A percentile compares a stretch with the other conserved stretches of the same genome.
These are phyloP conservation scores for Serendipita sp. DNA, from an alignment of 768 basidiomycete species.

Conservation along the genomic window DNA sequence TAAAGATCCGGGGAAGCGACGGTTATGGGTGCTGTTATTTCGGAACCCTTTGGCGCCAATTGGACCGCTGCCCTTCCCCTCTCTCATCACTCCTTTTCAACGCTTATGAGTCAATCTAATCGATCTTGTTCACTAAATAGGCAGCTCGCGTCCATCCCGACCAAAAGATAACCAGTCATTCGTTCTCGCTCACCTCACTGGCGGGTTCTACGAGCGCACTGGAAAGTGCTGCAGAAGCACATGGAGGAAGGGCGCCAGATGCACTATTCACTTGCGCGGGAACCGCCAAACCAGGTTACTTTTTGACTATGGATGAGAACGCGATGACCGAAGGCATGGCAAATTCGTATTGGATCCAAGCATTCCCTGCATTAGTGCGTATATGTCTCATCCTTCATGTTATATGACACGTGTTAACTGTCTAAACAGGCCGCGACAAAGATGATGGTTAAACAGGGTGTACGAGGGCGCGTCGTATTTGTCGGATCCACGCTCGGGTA, in stretches of 20 bases:
- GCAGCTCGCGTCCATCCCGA: conserved; percentile 32
- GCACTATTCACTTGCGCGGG: conserved; percentile 73
- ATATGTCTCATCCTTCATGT: not conserved
- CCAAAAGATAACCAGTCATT: conserved; percentile 50
- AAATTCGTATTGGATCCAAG: conserved; percentile 38
- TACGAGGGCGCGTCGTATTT: conserved; percentile 56
- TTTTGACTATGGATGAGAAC: conserved; percentile 49
- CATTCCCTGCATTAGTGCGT: conserved; percentile 36
- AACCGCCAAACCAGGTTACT: conserved; percentile 48
- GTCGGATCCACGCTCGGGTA: conserved; percentile 60
- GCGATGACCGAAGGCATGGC: conserved; percentile 44
- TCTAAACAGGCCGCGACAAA: conserved; percentile 43
- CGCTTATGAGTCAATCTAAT: not conserved
- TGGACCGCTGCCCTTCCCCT: too few relatives aligned
- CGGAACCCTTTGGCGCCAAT: too few relatives aligned
- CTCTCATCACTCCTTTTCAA: not conserved
- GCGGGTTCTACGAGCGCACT: conserved; percentile 43
- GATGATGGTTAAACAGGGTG: conserved; percentile 40
- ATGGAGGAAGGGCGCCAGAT: conserved; percentile 49
- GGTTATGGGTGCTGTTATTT: too few relatives aligned
- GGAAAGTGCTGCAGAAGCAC: conserved; percentile 36
- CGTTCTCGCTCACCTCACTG: conserved; percentile 43
- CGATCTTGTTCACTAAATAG: conserved; percentile 20
- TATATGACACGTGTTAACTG: not conserved
- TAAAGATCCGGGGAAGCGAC: too few relatives aligned